These are phyloP conservation scores for Medakamo hakoo DNA, from an alignment of 139 green algal genomes.

Conservation along the genomic window DNA sequence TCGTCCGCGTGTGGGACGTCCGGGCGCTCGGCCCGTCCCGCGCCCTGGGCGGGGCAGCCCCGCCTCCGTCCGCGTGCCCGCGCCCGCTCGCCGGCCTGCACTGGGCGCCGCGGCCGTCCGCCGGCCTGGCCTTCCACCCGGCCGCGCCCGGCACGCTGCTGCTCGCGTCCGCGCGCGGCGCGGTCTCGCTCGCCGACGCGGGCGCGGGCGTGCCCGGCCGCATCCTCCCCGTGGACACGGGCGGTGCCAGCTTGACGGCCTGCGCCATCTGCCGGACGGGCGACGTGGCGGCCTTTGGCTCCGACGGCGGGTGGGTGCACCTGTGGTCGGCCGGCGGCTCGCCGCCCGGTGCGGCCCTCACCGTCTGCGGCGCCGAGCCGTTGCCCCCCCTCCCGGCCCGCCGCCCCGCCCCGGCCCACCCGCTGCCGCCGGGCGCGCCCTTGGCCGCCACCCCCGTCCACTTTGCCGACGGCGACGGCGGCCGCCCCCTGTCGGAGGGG, in stretches of 20 bases:
- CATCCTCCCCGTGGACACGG: slow-evolving; percentile 33
- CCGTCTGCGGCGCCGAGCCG: too few species aligned
- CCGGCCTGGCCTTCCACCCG: not conserved
- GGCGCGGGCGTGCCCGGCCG: not conserved
- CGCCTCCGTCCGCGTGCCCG: too few species aligned
- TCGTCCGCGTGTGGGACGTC: not conserved
- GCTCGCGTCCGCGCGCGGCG: not conserved
- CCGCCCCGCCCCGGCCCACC: not conserved
- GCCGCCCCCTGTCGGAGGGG: not conserved
- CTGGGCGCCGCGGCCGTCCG: not conserved
- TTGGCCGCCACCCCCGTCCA: not conserved
- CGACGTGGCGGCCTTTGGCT: slow-evolving; percentile 52
- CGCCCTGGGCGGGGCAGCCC: too few species aligned
- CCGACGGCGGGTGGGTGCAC: slow-evolving; percentile 59
- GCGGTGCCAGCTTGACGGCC: slow-evolving; percentile 29
- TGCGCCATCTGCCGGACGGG: slow-evolving; percentile 30
- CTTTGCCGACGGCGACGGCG: not conserved
- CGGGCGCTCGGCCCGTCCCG: not conserved
- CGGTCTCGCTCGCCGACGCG: not conserved
- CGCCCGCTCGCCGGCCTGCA: not conserved
- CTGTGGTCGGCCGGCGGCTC: slow-evolving; percentile 35
- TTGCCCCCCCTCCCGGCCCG: not conserved
- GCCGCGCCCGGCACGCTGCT: not conserved
- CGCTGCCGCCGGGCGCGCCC: too few species aligned
- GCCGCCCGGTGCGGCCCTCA: slow-evolving; percentile 1